These are phyloP conservation scores for Fusarium falciforme DNA, from an alignment of 2,329 filamentous ascomycete species.

Conservation along the genomic window DNA sequence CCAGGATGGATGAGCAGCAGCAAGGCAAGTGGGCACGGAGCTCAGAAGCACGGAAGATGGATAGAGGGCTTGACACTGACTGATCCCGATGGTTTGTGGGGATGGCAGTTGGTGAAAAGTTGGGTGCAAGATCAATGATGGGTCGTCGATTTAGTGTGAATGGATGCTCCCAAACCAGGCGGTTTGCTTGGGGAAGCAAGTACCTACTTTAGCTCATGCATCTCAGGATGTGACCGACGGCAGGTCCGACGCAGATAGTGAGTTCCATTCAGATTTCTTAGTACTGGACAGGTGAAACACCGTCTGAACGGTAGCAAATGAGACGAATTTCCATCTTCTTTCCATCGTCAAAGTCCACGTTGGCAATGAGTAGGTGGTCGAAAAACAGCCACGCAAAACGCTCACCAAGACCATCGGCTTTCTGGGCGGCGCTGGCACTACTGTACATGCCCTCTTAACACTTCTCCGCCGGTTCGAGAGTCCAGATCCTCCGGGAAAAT, in stretches of 20 bases:
- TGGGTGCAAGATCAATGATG: not conserved
- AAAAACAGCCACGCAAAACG: constrained; percentile 15
- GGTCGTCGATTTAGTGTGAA: constrained; percentile 2
- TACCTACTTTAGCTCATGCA: constrained; percentile 23
- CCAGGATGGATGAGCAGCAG: not conserved
- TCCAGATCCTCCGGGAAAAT: constrained; percentile 14
- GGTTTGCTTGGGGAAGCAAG: constrained; percentile 21
- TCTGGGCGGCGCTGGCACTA: not conserved
- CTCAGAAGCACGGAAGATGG: not conserved
- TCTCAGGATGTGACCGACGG: constrained; percentile 17
- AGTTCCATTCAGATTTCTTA: not conserved
- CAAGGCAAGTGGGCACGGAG: not conserved
- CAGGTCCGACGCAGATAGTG: constrained; percentile 24
- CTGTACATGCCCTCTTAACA: constrained; percentile 4
- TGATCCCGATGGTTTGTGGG: not conserved
- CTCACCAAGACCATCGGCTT: constrained; percentile 10
- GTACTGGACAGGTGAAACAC: not conserved
- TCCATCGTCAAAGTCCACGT: not conserved
- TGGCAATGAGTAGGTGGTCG: not conserved
- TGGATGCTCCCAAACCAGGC: not conserved
- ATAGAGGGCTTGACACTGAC: not conserved
- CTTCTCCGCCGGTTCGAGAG: constrained; percentile 16
- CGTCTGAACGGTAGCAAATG: not conserved
- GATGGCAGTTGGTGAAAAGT: not conserved
- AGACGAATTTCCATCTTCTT: not conserved